Percentiles rank a stretch among this genome's conserved stretches.
Conservation (phyloP, 208 protist species). For the Lotmaria passim region DNA sequence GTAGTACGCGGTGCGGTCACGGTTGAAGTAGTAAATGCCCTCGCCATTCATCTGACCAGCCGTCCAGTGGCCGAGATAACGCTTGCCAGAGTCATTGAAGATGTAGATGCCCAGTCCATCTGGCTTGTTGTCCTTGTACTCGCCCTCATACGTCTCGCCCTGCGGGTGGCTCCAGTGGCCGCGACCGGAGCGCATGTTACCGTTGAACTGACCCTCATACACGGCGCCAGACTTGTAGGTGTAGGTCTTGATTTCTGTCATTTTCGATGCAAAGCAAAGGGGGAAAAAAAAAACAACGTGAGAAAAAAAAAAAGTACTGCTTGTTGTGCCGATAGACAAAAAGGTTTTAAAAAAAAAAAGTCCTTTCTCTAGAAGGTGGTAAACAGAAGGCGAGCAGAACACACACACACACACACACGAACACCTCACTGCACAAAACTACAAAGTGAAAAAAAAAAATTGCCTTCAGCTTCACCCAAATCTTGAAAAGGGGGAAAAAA, state of each 20-base stretch:
- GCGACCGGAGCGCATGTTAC: conserved; percentile 71
- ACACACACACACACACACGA: too few species aligned
- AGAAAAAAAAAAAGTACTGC: neutral
- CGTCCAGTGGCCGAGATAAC: conserved; percentile 85
- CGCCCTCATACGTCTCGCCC: conserved; percentile 87
- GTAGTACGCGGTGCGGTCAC: conserved; percentile 67
- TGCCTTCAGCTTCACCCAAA: too few species aligned
- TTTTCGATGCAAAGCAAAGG: conserved; percentile 2
- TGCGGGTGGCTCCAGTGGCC: conserved; percentile 81
- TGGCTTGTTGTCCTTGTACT: conserved; percentile 88
- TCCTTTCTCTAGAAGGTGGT: too few species aligned
- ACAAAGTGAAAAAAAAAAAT: too few species aligned
- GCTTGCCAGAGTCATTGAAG: conserved; percentile 70
- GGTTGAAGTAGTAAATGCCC: conserved; percentile 86
- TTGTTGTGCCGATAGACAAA: too few species aligned
- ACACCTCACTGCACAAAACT: too few species aligned
- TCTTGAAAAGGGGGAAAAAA: too few species aligned
- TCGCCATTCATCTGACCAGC: conserved; percentile 82
- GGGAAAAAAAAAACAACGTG: neutral
- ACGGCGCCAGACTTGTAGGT: conserved; percentile 89
- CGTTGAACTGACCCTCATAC: conserved; percentile 88
- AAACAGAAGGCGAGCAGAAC: too few species aligned
- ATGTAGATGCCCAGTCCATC: conserved; percentile 86
- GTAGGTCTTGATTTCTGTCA: conserved; percentile 68
- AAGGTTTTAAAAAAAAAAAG: too few species aligned